Evolutionary conservation across 129 eudicot genomes (phyloP).

Genomic region (Artemisia annua): DNA sequence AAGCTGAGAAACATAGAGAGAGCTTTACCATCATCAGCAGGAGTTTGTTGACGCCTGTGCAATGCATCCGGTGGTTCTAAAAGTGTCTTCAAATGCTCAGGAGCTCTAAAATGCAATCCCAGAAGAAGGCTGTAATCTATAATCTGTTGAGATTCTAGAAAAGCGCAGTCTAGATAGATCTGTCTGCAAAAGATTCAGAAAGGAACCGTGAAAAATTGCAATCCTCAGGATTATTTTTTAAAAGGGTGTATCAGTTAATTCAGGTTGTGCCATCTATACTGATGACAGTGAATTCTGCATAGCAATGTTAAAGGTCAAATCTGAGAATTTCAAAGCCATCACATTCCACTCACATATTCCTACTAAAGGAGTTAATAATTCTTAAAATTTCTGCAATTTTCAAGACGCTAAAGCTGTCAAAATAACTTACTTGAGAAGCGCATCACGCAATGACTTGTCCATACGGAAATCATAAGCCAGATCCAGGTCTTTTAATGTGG

Average conservation of each 20-base stretch:
- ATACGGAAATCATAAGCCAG: slow-evolving; percentile 63
- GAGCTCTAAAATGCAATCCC: slow-evolving; percentile 89
- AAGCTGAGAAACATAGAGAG: neutral
- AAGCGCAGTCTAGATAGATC: slow-evolving; percentile 55
- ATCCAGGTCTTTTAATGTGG: slow-evolving; percentile 81
- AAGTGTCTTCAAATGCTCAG: slow-evolving; percentile 67
- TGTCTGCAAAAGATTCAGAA: slow-evolving; percentile 51
- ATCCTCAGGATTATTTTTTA: neutral
- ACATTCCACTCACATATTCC: no score
- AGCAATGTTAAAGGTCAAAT: no score
- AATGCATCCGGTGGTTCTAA: slow-evolving; percentile 51
- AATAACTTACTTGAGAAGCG: slow-evolving; percentile 65
- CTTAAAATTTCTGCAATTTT: neutral
- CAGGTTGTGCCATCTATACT: no score
- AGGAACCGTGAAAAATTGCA: neutral
- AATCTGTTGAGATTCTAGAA: slow-evolving; percentile 69
- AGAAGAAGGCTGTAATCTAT: slow-evolving; percentile 88
- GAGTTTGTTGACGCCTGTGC: slow-evolving; percentile 22
- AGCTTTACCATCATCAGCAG: slow-evolving; percentile 40
- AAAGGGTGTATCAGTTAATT: no score
- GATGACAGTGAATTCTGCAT: no score
- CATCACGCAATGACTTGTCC: slow-evolving; percentile 71
- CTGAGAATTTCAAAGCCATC: no score
- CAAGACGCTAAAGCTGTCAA: neutral
- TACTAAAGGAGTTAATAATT: no score